These are phyloP conservation scores for Ophiocytium majus DNA, from an alignment of 352 stramenopile species.

Conservation along the genomic window DNA sequence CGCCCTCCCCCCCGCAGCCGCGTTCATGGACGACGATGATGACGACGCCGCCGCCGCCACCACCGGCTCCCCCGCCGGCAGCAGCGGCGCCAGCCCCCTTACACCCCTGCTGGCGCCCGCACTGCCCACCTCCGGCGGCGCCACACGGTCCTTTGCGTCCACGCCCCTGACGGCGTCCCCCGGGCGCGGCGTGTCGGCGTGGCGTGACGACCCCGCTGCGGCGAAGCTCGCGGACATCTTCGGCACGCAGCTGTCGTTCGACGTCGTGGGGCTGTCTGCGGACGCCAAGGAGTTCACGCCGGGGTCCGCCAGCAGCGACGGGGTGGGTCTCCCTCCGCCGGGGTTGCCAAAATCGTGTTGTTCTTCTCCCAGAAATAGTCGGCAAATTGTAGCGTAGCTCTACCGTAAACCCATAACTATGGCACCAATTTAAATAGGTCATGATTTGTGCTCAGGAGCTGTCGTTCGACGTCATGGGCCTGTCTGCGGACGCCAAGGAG, in stretches of 20 bases:
- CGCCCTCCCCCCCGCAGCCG: not conserved
- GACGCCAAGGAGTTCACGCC: constrained; percentile 43
- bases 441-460: no score
- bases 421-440: no score
- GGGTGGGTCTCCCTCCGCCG: no score
- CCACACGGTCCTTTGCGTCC: not conserved
- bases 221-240: constrained; percentile 14
- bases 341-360: no score
- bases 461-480: constrained; percentile 7
- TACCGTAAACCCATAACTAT: no score
- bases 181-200: not conserved
- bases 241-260: constrained; percentile 14
- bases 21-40: constrained; percentile 18
- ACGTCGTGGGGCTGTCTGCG: constrained; percentile 27
- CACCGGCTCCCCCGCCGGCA: no score
- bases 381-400: no score
- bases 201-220: constrained; percentile 4
- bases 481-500: constrained; percentile 39
- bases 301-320: constrained; percentile 10
- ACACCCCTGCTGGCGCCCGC: not conserved
- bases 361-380: no score
- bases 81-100: no score
- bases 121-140: not conserved
- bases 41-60: not conserved
- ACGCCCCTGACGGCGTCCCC: not conserved